Percentiles rank a stretch among this genome's conserved stretches.
Conservation (phyloP, 176 grass and related monocot species). For the Areca catechu region DNA sequence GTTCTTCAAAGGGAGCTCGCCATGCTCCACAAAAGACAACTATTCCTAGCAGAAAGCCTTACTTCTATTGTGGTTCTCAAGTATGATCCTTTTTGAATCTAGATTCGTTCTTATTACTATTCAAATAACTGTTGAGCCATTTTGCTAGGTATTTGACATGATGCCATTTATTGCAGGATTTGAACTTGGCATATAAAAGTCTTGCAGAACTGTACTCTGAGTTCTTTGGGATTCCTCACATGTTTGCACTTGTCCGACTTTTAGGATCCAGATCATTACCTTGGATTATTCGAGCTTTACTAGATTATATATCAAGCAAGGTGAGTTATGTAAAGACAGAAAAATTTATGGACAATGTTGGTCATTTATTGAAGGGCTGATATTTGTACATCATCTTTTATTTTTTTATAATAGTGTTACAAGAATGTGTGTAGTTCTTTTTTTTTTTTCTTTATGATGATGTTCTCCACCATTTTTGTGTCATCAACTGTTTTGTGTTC, state of each 20-base stretch:
- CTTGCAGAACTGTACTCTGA: conserved; percentile 70
- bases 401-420: too few species aligned
- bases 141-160: conserved; percentile 7
- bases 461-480: too few species aligned
- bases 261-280: conserved; percentile 93
- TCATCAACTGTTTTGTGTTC: too few species aligned
- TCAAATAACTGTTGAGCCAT: neutral
- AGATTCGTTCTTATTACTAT: too few species aligned
- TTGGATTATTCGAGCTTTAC: conserved; percentile 83
- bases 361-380: too few species aligned
- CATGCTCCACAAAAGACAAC: conserved; percentile 56
- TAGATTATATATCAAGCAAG: conserved; percentile 98
- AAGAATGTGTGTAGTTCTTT: too few species aligned
- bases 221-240: conserved; percentile 96
- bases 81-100: conserved; percentile 33
- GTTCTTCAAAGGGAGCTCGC: conserved; percentile 57
- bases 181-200: conserved; percentile 77
- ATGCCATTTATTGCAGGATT: conserved; percentile 55
- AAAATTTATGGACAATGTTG: neutral
- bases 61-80: conserved; percentile 85
- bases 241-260: conserved; percentile 94
- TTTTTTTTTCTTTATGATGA: too few species aligned
- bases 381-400: too few species aligned
- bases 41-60: conserved; percentile 53
- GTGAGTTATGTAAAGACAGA: conserved; percentile 26